Conservation (phyloP, 1,139 yeast genomes). For the Lodderomyces theae region DNA sequence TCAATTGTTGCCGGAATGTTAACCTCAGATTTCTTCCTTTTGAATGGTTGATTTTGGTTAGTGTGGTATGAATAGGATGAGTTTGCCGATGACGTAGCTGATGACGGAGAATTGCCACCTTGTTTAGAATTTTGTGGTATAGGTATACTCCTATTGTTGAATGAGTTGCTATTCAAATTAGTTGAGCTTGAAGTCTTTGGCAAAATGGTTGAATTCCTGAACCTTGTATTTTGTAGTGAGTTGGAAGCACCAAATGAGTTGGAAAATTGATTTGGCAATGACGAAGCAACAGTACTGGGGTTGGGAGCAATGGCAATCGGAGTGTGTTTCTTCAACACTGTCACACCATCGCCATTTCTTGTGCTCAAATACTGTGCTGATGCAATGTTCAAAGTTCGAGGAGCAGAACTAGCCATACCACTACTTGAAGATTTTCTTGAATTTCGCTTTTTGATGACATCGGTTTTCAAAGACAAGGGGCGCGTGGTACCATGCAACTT, state of each 20-base stretch:
- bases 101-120: slow-evolving; percentile 14
- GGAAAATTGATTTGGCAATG: slow-evolving; percentile 10
- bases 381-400: not conserved
- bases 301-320: slow-evolving; percentile 11
- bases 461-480: slow-evolving; percentile 56
- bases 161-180: slow-evolving; percentile 9
- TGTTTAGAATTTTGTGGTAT: slow-evolving; percentile 13
- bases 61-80: slow-evolving; percentile 12
- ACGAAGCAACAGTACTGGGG: slow-evolving; percentile 12
- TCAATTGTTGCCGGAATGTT: slow-evolving; percentile 14
- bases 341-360: slow-evolving; percentile 1
- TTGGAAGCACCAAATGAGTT: slow-evolving; percentile 4
- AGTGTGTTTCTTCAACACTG: slow-evolving; percentile 1
- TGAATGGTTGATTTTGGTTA: slow-evolving; percentile 34
- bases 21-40: slow-evolving; percentile 43
- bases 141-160: slow-evolving; percentile 14
- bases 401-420: slow-evolving; percentile 1
- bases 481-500: slow-evolving; percentile 59
- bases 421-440: slow-evolving; percentile 27
- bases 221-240: slow-evolving; percentile 19
- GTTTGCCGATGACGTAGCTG: slow-evolving; percentile 10
- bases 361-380: not conserved
- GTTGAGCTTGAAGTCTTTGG: slow-evolving; percentile 35
- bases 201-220: slow-evolving; percentile 41
- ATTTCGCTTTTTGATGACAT: slow-evolving; percentile 53